Percentiles rank a stretch among this genome's conserved stretches.
These are phyloP conservation scores for Saccharomycodes ludwigii DNA, from an alignment of 805 yeast genomes.

Conservation along the genomic window DNA sequence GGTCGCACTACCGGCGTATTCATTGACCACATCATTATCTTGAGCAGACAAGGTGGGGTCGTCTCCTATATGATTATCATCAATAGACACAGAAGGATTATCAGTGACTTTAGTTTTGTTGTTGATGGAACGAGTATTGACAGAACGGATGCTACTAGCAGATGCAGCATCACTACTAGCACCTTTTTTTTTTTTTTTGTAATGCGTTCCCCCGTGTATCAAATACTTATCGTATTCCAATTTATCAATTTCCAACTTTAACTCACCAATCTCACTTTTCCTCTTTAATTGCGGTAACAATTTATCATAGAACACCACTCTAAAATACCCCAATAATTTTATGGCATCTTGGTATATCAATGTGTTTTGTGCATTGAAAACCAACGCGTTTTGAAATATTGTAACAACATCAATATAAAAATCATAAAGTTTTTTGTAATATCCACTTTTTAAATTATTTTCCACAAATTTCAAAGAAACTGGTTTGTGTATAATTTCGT, in stretches of 20 bases:
- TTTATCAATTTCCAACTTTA: conserved; percentile 18
- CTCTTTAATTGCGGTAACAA: conserved; percentile 19
- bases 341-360: conserved; percentile 61
- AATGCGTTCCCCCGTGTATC: conserved; percentile 15
- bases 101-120: conserved; percentile 16
- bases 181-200: no score
- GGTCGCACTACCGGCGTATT: no score
- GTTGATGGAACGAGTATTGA: conserved; percentile 1
- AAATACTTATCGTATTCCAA: conserved; percentile 19
- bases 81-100: conserved; percentile 19
- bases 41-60: conserved; percentile 18
- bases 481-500: conserved; percentile 57
- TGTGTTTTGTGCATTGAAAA: conserved; percentile 64
- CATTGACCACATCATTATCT: conserved; percentile 18
- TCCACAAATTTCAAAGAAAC: conserved; percentile 56
- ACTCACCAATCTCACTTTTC: conserved; percentile 21
- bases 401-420: conserved; percentile 47
- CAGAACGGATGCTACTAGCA: no score
- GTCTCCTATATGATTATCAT: conserved; percentile 23
- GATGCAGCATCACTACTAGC: no score
- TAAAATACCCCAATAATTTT: conserved; percentile 42
- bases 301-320: conserved; percentile 17
- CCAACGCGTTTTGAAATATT: conserved; percentile 68
- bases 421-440: conserved; percentile 41
- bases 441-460: conserved; percentile 37